Evolutionary conservation across 345 rosid species (phyloP).

Genomic region (Citrus medica): DNA sequence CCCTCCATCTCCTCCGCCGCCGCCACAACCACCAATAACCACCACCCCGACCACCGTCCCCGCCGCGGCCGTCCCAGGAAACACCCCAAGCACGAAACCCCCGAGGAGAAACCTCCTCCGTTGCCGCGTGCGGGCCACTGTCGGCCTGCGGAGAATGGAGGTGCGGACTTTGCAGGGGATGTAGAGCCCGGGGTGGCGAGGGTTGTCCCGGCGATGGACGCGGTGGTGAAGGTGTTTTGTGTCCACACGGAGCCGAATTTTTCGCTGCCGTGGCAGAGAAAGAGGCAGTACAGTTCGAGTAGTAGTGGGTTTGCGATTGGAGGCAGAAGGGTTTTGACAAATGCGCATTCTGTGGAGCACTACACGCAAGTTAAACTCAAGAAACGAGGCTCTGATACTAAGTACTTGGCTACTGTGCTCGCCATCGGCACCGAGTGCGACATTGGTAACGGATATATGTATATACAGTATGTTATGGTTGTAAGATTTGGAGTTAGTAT

Average conservation of each 20-base stretch:
- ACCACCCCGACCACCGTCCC: background rate
- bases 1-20: slow-evolving; percentile 10
- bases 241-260: slow-evolving; percentile 45
- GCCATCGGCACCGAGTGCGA: slow-evolving; percentile 75
- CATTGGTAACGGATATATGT: slow-evolving; percentile 38
- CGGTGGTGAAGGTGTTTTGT: slow-evolving; percentile 47
- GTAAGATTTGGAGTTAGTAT: background rate
- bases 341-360: slow-evolving; percentile 70
- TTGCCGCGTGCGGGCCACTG: background rate
- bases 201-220: slow-evolving; percentile 39
- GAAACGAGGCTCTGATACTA: slow-evolving; percentile 62
- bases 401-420: slow-evolving; percentile 66
- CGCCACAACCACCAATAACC: background rate
- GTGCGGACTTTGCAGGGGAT: background rate
- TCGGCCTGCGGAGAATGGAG: slow-evolving; percentile 22
- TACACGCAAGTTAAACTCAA: slow-evolving; percentile 63
- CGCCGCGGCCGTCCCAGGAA: slow-evolving; percentile 47
- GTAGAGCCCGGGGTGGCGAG: background rate
- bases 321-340: slow-evolving; percentile 49
- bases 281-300: slow-evolving; percentile 59
- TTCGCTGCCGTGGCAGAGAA: slow-evolving; percentile 56
- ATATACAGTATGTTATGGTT: background rate
- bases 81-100: slow-evolving; percentile 24
- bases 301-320: slow-evolving; percentile 57
- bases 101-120: slow-evolving; percentile 30